These are phyloP conservation scores for Corylus avellana DNA, from an alignment of 306 rosid genomes.

Conservation along the genomic window DNA sequence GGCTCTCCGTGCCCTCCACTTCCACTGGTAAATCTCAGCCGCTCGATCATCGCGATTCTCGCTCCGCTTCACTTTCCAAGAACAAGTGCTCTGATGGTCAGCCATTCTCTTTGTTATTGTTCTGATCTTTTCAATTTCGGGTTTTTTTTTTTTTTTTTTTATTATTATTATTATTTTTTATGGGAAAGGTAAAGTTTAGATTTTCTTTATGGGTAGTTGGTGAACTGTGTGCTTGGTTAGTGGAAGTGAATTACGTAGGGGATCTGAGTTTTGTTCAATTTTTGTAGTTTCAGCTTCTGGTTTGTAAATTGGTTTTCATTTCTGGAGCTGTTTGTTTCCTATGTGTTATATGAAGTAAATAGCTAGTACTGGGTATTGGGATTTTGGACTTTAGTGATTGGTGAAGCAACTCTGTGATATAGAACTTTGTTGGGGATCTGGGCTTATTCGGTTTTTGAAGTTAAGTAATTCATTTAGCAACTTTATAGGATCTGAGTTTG, in stretches of 20 bases:
- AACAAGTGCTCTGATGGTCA: conserved; percentile 60
- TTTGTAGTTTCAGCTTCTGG: not conserved
- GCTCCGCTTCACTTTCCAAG: conserved; percentile 43
- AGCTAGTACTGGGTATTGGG: not conserved
- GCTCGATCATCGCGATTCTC: conserved; percentile 54
- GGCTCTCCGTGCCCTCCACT: conserved; percentile 51
- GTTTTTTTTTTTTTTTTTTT: not conserved
- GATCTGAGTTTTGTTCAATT: not conserved
- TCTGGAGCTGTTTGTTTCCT: not conserved
- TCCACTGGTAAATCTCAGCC: conserved; percentile 57
- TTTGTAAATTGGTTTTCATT: not conserved
- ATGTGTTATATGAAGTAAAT: not conserved
- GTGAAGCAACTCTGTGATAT: not conserved
- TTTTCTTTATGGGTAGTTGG: not conserved
- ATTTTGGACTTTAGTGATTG: not conserved
- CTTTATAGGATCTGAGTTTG: not conserved
- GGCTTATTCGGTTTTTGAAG: not conserved
- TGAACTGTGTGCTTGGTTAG: not conserved
- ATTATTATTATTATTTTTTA: too few relatives aligned
- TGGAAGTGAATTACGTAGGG: not conserved
- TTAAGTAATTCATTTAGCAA: not conserved
- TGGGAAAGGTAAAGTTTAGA: not conserved
- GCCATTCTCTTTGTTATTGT: not conserved
- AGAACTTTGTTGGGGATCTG: too few relatives aligned
- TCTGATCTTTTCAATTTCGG: not conserved